phyloP scores from a whole-genome alignment of 176 grass and related monocot species.

The Oryza australiensis region DNA sequence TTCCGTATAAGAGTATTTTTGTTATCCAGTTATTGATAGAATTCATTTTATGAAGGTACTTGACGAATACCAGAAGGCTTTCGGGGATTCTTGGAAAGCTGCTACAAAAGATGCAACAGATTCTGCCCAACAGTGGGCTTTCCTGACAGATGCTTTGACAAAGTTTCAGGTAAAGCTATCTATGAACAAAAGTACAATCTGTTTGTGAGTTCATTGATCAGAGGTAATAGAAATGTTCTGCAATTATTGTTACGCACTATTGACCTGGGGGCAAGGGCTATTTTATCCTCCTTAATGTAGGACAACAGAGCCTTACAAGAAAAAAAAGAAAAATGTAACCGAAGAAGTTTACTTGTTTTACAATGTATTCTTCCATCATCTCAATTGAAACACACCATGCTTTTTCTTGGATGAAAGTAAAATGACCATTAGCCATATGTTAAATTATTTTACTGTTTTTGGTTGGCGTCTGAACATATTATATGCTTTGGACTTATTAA shows the following conservation, averaged over 20 bases:
- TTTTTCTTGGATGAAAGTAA: conserved; percentile 28
- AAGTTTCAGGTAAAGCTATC: conserved; percentile 76
- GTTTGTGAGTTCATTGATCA: not conserved
- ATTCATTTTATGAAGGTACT: conserved; percentile 66
- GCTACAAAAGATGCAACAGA: conserved; percentile 64
- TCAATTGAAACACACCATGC: not conserved
- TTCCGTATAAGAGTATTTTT: not conserved
- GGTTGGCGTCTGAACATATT: conserved; percentile 1
- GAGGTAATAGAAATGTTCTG: not conserved
- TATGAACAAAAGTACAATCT: conserved; percentile 11
- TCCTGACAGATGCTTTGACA: conserved; percentile 77
- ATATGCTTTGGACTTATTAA: not conserved
- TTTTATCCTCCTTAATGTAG: not conserved
- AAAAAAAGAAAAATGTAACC: not conserved
- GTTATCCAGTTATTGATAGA: not conserved
- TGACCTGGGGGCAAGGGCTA: not conserved
- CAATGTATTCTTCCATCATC: not conserved
- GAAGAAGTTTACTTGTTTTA: not conserved
- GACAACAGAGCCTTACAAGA: not conserved
- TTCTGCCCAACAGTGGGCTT: conserved; percentile 78
- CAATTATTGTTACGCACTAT: not conserved
- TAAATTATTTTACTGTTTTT: not conserved
- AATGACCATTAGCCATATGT: not conserved
- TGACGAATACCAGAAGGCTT: conserved; percentile 98
- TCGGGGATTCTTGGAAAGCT: conserved; percentile 80